Evolutionary conservation across 495 filamentous ascomycete species (phyloP).

Genomic region (Neurospora sp.): DNA sequence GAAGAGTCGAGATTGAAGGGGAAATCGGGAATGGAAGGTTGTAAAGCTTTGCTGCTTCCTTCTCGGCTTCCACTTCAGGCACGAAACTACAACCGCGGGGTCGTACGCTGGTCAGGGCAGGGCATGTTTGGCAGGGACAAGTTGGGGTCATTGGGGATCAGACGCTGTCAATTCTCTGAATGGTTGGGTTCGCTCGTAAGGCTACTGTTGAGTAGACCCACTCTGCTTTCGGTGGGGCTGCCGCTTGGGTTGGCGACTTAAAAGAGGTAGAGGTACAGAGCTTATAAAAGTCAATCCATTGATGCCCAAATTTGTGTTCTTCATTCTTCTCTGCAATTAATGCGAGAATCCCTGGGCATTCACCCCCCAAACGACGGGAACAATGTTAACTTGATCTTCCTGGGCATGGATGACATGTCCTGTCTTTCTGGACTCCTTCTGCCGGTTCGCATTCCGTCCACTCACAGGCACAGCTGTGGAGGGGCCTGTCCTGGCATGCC

Average conservation of each 20-base stretch:
- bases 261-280: neutral
- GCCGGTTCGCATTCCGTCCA: neutral
- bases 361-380: neutral
- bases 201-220: neutral
- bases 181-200: neutral
- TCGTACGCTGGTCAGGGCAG: neutral
- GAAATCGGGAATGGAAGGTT: neutral
- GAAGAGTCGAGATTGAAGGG: neutral
- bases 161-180: neutral
- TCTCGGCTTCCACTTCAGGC: neutral
- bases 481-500: neutral
- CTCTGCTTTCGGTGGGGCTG: neutral
- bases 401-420: neutral
- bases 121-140: neutral
- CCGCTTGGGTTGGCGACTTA: neutral
- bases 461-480: neutral
- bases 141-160: neutral
- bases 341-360: neutral
- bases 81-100: constrained; percentile 2
- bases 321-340: neutral
- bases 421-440: neutral
- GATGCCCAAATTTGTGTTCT: neutral
- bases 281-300: neutral
- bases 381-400: neutral
- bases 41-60: neutral